Evolutionary conservation across 2,329 filamentous ascomycete genomes (phyloP).

Genomic region (Fusarium sp.): DNA sequence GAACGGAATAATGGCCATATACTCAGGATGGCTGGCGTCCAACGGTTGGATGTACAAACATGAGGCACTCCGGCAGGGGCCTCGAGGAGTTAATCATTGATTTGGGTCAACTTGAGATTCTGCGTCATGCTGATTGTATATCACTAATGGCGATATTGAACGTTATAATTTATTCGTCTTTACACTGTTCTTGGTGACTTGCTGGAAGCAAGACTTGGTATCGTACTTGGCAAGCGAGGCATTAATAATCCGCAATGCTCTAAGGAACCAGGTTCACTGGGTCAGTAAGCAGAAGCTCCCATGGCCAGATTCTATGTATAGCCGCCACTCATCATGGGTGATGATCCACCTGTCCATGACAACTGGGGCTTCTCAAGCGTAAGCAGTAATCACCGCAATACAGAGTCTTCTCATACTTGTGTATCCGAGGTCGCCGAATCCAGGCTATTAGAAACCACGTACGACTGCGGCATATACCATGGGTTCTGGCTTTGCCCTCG

Average conservation of each 20-base stretch:
- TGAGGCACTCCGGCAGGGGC: constrained; percentile 2
- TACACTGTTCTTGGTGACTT: background rate
- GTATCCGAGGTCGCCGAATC: background rate
- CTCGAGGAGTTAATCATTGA: constrained; percentile 24
- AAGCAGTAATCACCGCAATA: background rate
- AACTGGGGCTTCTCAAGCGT: background rate
- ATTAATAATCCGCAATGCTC: background rate
- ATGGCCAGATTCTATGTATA: background rate
- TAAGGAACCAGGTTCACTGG: background rate
- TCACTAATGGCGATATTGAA: constrained; percentile 7
- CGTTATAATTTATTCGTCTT: constrained; percentile 3
- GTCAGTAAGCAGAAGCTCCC: background rate
- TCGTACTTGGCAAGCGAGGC: background rate
- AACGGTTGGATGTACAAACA: constrained; percentile 5
- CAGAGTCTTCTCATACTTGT: background rate
- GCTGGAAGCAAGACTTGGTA: background rate
- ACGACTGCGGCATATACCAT: background rate
- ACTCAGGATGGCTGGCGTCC: background rate
- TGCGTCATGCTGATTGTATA: constrained; percentile 3
- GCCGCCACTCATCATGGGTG: background rate
- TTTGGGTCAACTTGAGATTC: background rate
- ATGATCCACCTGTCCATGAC: background rate
- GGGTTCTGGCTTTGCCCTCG: background rate
- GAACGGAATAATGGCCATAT: constrained; percentile 11
- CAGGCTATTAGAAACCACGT: background rate